phyloP scores from a whole-genome alignment of 176 grass and related monocot genomes.

The Phoenix roebelenii region DNA sequence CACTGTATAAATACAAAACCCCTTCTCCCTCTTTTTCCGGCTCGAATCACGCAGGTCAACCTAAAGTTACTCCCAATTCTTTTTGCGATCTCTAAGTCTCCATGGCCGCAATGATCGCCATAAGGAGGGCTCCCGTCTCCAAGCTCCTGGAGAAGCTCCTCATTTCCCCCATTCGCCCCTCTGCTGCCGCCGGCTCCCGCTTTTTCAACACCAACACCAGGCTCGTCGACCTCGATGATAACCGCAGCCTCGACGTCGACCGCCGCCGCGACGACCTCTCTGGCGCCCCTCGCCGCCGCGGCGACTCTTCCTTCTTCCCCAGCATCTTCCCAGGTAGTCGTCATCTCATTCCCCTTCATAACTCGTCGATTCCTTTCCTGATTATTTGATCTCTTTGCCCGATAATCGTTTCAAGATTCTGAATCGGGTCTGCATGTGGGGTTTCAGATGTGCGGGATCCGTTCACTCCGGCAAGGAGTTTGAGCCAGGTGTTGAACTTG shows the following conservation, averaged over 20 bases:
- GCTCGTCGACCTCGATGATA: conserved; percentile 26
- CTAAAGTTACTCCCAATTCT: not conserved
- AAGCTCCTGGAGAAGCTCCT: conserved; percentile 47
- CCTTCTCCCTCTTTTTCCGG: not conserved
- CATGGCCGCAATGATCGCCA: conserved; percentile 45
- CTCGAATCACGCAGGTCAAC: not conserved
- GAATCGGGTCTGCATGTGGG: not conserved
- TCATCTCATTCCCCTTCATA: conserved; percentile 10
- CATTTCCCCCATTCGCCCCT: conserved; percentile 6
- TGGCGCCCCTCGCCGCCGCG: not conserved
- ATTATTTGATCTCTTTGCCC: not conserved
- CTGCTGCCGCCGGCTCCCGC: conserved; percentile 1
- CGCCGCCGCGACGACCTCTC: not conserved
- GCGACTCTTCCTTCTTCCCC: conserved; percentile 10
- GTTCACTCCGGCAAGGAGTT: conserved; percentile 46
- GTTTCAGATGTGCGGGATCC: conserved; percentile 55
- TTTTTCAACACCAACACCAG: conserved; percentile 41
- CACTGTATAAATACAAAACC: not conserved
- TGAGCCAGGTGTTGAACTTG: conserved; percentile 52
- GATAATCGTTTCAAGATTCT: not conserved
- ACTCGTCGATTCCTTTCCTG: not conserved
- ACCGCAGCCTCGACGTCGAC: conserved; percentile 1
- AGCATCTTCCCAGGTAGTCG: conserved; percentile 39
- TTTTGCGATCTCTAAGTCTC: not conserved
- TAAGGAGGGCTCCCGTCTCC: conserved; percentile 27